Base-by-base conservation (phyloP, 192 early-diverging fungal species). In the Backusella morwellensis region DNA sequence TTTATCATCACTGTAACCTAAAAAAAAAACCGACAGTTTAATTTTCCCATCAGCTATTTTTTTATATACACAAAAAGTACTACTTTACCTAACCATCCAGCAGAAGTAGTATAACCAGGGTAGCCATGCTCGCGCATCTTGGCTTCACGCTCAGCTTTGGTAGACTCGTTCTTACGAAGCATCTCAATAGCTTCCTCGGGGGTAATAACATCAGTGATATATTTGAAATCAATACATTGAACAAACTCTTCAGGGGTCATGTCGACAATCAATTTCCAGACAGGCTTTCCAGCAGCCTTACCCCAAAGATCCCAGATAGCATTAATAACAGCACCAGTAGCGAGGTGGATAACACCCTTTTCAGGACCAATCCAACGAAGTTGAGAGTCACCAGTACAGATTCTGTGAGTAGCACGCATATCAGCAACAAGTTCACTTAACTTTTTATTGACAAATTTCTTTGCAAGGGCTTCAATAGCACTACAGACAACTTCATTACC, bases 241-340 rank as follows among this genome's bases (percentile, higher is more conserved):
- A 85, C 84, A 52, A 85, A 70, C 41, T 85, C 67, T 42, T 85
- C 84, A 21, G 84, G 84, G 9, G 80, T 85, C 70, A 85, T 38
- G 56, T 85, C 84, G 12, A 47, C 72, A 17, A 85, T 76, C 19
- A 85, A 78, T 73, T 84, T 82, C 84, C 84, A 85, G 4, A 85
- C 59, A 26, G 84, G 84, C 73, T 85, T 85, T 8, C 75, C 41
- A 38, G 70, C 81, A 35, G 78, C 74, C 68, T 85, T 85, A 23
- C 80, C 84, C 82, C 84, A 84, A 3, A 85, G 70, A 66, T 85
- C 84, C 84, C 84, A 85, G 12, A 85, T 70, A 44, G 84, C 84
- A 44, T 85, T 85, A 32, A 85, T 79, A 17, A 85, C 84, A 32
- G 84, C 84, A 56, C 80, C 81, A 23, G 84, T 82, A 59, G 82